Percentiles rank a stretch among this genome's conserved stretches.
These are phyloP conservation scores for Gentiana straminea DNA, from an alignment of 257 asterid species.

Conservation along the genomic window DNA sequence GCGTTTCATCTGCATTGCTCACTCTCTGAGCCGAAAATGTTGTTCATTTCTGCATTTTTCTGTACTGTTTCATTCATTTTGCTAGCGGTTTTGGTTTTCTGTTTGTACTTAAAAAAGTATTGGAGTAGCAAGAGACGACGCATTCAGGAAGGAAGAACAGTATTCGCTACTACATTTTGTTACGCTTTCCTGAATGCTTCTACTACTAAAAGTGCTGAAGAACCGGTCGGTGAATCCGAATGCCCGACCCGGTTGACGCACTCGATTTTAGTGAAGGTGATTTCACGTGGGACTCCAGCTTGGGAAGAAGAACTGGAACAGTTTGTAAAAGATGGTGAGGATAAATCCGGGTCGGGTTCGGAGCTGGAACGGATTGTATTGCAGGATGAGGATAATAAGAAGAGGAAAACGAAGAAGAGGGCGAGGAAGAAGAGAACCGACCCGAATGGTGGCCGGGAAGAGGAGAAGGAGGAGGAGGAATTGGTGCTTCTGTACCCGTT, in stretches of 20 bases:
- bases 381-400: slow-evolving; percentile 29
- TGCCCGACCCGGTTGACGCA: slow-evolving; percentile 31
- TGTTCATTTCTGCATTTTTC: slow-evolving; percentile 8
- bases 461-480: slow-evolving; percentile 39
- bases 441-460: slow-evolving; percentile 16
- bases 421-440: slow-evolving; percentile 48
- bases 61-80: slow-evolving; percentile 27
- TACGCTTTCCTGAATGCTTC: slow-evolving; percentile 15
- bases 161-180: neutral
- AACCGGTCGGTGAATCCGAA: slow-evolving; percentile 13
- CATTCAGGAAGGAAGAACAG: slow-evolving; percentile 3
- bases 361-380: neutral
- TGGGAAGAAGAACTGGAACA: slow-evolving; percentile 24
- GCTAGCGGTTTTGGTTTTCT: slow-evolving; percentile 30
- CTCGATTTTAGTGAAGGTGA: slow-evolving; percentile 46
- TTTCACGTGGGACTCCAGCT: slow-evolving; percentile 42
- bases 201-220: neutral
- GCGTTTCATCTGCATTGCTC: neutral
- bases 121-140: slow-evolving; percentile 8
- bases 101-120: slow-evolving; percentile 24
- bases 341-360: slow-evolving; percentile 26
- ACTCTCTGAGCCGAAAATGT: neutral
- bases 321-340: slow-evolving; percentile 26
- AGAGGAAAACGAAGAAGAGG: slow-evolving; percentile 55
- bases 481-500: slow-evolving; percentile 59